Percentiles rank a stretch among this genome's conserved stretches.
phyloP scores from a whole-genome alignment of 139 green algal genomes.

The Trebouxia sp. region DNA sequence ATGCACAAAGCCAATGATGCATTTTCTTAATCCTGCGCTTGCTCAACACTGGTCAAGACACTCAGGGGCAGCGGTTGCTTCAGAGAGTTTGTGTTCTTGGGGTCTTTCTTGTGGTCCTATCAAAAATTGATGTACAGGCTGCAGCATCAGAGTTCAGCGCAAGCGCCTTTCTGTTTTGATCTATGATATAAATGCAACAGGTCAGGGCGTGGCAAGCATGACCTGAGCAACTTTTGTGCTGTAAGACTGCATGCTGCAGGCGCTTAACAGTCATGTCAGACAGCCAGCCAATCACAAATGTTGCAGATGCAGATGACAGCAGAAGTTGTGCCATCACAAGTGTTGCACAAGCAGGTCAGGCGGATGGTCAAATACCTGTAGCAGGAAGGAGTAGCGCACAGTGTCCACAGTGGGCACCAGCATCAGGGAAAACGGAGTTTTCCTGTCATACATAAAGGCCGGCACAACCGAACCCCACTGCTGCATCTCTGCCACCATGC shows the following conservation, averaged over 20 bases:
- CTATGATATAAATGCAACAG: too few relatives aligned
- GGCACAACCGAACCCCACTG: slow-evolving; percentile 67
- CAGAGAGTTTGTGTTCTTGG: too few relatives aligned
- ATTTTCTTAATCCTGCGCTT: too few relatives aligned
- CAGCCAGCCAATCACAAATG: slow-evolving; percentile 33
- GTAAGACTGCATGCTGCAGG: background rate
- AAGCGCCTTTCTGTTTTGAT: too few relatives aligned
- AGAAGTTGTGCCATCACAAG: background rate
- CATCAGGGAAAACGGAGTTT: slow-evolving; percentile 78
- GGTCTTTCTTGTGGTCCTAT: too few relatives aligned
- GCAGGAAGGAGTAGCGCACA: slow-evolving; percentile 61
- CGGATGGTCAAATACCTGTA: slow-evolving; percentile 62
- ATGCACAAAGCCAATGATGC: too few relatives aligned
- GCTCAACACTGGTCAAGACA: too few relatives aligned
- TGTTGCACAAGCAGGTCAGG: background rate
- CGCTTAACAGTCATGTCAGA: background rate
- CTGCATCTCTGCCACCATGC: slow-evolving; percentile 37
- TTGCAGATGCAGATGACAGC: slow-evolving; percentile 38
- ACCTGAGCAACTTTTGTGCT: too few relatives aligned
- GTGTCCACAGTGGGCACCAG: slow-evolving; percentile 84
- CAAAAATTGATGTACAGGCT: too few relatives aligned
- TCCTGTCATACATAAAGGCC: slow-evolving; percentile 68
- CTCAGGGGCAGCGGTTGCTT: too few relatives aligned
- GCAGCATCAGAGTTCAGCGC: too few relatives aligned
- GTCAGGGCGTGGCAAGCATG: too few relatives aligned